Evolutionary conservation across 108 stramenopile species (phyloP).

Genomic region (Cyclotella atomus): DNA sequence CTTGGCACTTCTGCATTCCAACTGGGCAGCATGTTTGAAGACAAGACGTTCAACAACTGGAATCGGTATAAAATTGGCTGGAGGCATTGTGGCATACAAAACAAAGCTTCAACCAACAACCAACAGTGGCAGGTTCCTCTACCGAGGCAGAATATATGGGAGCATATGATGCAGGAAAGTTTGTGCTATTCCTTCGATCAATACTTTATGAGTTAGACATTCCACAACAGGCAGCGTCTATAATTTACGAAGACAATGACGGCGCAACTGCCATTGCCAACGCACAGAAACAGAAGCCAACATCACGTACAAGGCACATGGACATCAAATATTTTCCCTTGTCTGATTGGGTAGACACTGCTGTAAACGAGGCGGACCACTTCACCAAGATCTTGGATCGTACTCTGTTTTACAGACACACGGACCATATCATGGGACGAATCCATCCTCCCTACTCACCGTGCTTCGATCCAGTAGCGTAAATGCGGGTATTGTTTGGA

Average conservation of each 20-base stretch:
- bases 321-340: background rate
- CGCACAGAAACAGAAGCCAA: background rate
- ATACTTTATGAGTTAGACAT: background rate
- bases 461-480: background rate
- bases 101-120: background rate
- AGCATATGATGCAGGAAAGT: background rate
- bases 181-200: background rate
- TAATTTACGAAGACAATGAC: background rate
- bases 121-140: background rate
- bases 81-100: background rate
- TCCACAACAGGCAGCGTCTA: conserved; percentile 1
- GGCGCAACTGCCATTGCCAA: background rate
- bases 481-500: background rate
- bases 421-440: background rate
- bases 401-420: background rate
- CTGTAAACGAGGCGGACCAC: background rate
- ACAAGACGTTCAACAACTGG: background rate
- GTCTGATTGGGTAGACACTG: background rate
- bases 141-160: background rate
- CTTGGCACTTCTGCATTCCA: background rate
- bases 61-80: background rate
- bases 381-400: background rate
- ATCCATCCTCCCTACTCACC: background rate
- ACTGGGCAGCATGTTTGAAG: background rate
- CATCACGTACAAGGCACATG: background rate